phyloP scores from a whole-genome alignment of 345 rosid species.

The Reutealis trisperma region DNA sequence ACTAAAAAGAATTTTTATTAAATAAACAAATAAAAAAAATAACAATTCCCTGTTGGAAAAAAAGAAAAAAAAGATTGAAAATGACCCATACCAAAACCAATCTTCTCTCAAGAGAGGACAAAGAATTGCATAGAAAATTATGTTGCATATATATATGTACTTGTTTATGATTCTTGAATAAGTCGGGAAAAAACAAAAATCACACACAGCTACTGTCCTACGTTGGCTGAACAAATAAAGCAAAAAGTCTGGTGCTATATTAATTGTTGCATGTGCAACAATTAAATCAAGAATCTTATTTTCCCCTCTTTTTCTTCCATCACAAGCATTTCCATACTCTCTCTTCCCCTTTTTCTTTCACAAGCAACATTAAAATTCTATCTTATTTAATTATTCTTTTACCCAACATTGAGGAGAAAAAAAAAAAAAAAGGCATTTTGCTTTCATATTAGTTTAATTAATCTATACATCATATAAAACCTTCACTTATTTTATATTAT shows the following conservation, averaged over 20 bases:
- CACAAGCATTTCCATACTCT: slow-evolving; percentile 40
- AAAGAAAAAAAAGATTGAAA: slow-evolving; percentile 24
- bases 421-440: neutral
- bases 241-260: slow-evolving; percentile 37
- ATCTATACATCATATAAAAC: too few relatives aligned
- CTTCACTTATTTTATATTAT: too few relatives aligned
- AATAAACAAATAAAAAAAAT: too few relatives aligned
- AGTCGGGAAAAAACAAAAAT: slow-evolving; percentile 26
- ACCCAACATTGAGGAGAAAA: too few relatives aligned
- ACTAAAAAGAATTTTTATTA: too few relatives aligned
- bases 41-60: too few relatives aligned
- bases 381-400: neutral
- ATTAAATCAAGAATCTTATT: slow-evolving; percentile 41
- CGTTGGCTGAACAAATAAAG: slow-evolving; percentile 60
- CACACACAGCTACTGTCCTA: slow-evolving; percentile 28
- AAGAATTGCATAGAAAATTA: slow-evolving; percentile 20
- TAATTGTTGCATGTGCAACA: slow-evolving; percentile 57
- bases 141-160: slow-evolving; percentile 19
- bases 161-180: slow-evolving; percentile 22
- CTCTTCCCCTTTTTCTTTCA: slow-evolving; percentile 26
- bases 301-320: slow-evolving; percentile 43
- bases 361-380: slow-evolving; percentile 18
- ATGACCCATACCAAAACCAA: slow-evolving; percentile 43
- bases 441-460: too few relatives aligned
- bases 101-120: slow-evolving; percentile 32